Base-by-base conservation (phyloP, 352 stramenopile species). In the Pythium plurisporium region DNA sequence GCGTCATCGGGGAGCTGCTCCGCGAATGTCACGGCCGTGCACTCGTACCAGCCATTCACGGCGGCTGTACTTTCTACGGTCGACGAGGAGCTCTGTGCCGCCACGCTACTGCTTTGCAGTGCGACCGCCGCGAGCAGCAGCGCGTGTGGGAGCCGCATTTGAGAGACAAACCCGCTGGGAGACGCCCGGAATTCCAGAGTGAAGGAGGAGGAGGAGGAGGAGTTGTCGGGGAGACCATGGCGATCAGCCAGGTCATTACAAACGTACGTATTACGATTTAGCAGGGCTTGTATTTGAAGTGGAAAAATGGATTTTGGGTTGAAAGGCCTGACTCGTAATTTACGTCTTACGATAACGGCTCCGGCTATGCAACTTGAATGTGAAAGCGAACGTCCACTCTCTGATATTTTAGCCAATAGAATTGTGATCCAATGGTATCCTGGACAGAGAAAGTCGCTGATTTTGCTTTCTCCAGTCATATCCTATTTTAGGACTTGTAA, bases 31-130 rank as follows among this genome's bases (percentile, higher is more conserved):
- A 46, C 46, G 36, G 46, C 55, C 44, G 55, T 54, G 55, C 75
- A 86, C 9, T 61, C 36, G 59, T 74, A 86, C 72, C 75, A 86
- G 17, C 72, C 75, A 46, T 80, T 69, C 26, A 85, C 25, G 4
- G 14, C 6, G 38, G 38, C n/a, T 14, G 17, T 6, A 1, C 15
- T 20, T 17, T 25, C 38, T n/a, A 29, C 22, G 5, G 27, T 23
- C 29, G 50, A 5, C 7, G 50, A 25, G 12, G 36, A 40, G n/a
- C n/a, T n/a, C n/a, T n/a, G n/a, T n/a, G 41, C 27, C 19, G 40
- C 12, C n/a, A 2, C 29, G 8, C 7, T 22, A 22, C 45, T 30
- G 7, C 1, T n/a, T 14, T 23, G 9, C 2, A 42, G 36, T n/a
- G 7, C 36, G 1, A n/a, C 7, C 20, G 40, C 40, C 7, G 40